These are phyloP conservation scores for Boletus eberwhitei DNA, from an alignment of 768 basidiomycete species.

Conservation along the genomic window DNA sequence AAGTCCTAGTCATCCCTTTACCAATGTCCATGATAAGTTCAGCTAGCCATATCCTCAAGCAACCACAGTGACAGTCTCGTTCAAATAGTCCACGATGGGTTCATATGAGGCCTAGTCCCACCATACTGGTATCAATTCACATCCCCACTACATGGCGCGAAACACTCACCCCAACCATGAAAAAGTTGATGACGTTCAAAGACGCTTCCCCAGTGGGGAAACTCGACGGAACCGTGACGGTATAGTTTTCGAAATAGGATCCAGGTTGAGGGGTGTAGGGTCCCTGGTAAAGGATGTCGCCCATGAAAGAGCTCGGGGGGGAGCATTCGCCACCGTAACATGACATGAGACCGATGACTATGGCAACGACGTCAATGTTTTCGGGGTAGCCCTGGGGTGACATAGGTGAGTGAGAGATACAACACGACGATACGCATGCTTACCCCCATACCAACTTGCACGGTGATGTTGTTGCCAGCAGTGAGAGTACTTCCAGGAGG, in stretches of 20 bases:
- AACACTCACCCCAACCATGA: conserved; percentile 40
- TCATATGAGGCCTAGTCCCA: conserved; percentile 6
- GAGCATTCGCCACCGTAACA: conserved; percentile 26
- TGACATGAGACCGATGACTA: conserved; percentile 31
- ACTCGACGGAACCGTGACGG: conserved; percentile 27
- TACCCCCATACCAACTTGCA: conserved; percentile 20
- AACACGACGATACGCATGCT: neutral
- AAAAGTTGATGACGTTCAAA: conserved; percentile 36
- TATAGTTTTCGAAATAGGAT: conserved; percentile 30
- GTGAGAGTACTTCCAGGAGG: conserved; percentile 6
- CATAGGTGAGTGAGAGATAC: neutral
- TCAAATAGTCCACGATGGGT: conserved; percentile 23
- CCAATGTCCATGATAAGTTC: neutral
- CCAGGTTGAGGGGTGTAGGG: conserved; percentile 24
- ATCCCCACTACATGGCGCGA: neutral
- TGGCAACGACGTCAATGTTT: conserved; percentile 26
- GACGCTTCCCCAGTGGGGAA: conserved; percentile 31
- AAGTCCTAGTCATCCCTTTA: neutral
- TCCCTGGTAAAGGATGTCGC: conserved; percentile 35
- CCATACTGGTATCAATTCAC: neutral
- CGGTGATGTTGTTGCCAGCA: conserved; percentile 4
- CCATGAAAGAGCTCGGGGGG: conserved; percentile 24
- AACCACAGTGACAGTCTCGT: conserved; percentile 15
- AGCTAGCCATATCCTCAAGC: neutral
- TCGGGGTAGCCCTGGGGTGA: conserved; percentile 17